Conservation (phyloP, 2,329 filamentous ascomycete species). For the Zasmidium angulare region DNA sequence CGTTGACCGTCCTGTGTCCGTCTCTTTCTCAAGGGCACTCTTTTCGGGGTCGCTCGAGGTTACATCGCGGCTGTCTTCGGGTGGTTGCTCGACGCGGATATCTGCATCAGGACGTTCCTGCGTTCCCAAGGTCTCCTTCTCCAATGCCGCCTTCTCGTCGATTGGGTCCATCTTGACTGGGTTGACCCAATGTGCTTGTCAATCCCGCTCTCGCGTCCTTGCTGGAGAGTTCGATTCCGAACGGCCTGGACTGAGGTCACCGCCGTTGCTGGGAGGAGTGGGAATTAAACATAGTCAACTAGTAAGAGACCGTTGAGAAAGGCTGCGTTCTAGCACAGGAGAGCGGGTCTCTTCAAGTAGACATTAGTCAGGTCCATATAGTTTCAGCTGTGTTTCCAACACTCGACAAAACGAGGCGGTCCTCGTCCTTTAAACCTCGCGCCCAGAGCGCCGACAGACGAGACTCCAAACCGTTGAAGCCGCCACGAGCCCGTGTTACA, state of each 20-base stretch:
- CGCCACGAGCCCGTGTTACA: background rate
- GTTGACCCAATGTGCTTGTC: background rate
- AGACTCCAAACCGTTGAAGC: background rate
- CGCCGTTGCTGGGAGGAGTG: background rate
- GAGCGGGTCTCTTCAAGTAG: background rate
- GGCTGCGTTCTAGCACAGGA: background rate
- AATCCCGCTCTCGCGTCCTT: background rate
- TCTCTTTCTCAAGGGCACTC: slow-evolving; percentile 19
- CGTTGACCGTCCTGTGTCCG: slow-evolving; percentile 4
- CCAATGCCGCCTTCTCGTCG: slow-evolving; percentile 14
- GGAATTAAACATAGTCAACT: background rate
- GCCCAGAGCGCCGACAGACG: background rate
- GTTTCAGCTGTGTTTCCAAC: background rate
- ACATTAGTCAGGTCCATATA: background rate
- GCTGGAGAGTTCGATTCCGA: background rate
- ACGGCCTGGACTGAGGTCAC: background rate
- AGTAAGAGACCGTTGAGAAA: background rate
- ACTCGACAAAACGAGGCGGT: background rate
- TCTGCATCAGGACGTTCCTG: background rate
- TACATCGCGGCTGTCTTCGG: slow-evolving; percentile 4
- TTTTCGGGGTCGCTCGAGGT: slow-evolving; percentile 17
- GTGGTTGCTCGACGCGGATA: slow-evolving; percentile 5
- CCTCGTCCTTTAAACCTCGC: background rate
- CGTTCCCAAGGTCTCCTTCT: slow-evolving; percentile 3
- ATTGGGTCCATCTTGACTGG: slow-evolving; percentile 12